phyloP scores from a whole-genome alignment of 129 eudicot genomes.

The Dittrichia graveolens region DNA sequence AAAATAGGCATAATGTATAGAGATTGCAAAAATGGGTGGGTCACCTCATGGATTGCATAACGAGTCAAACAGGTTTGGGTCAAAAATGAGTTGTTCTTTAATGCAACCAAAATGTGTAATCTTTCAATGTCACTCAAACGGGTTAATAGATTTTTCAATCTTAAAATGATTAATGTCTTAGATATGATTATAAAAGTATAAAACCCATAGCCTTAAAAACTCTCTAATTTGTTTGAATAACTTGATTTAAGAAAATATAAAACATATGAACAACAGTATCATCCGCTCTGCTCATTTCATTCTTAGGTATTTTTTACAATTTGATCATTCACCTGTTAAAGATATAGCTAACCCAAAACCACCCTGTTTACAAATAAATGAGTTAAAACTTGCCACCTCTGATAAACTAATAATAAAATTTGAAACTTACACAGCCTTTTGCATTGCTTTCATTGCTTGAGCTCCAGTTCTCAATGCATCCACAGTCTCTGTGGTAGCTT shows the following conservation, averaged over 20 bases:
- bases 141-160: neutral
- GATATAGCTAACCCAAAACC: neutral
- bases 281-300: neutral
- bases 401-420: neutral
- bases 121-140: neutral
- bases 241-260: neutral
- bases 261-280: neutral
- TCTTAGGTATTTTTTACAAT: neutral
- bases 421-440: conserved; percentile 49
- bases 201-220: neutral
- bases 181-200: neutral
- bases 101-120: neutral
- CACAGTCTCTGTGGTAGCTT: conserved; percentile 65
- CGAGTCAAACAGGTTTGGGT: neutral
- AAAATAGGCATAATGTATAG: neutral
- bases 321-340: neutral
- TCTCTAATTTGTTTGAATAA: neutral
- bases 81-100: too few relatives aligned
- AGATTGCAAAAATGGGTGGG: neutral
- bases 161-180: neutral
- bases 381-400: neutral
- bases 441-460: conserved; percentile 63
- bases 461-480: conserved; percentile 69
- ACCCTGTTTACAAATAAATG: neutral
- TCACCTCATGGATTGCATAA: neutral